These are phyloP conservation scores for Calonectria leucothoes DNA, from an alignment of 2,329 filamentous ascomycete species.

Conservation along the genomic window DNA sequence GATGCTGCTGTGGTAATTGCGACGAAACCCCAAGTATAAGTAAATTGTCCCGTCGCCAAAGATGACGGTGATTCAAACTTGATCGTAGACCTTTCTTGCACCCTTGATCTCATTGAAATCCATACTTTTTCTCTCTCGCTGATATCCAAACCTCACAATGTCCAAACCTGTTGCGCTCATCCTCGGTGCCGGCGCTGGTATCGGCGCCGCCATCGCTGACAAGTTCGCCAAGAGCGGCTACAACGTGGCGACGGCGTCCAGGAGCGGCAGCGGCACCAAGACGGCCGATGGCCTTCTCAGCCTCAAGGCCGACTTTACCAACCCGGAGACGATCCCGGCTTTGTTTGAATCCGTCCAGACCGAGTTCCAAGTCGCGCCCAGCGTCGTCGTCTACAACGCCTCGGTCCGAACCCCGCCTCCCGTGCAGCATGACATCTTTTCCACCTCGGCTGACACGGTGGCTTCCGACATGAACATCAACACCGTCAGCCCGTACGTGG, in stretches of 20 bases:
- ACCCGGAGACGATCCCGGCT: not conserved
- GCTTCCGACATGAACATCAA: conserved; percentile 50
- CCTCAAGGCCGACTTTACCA: not conserved
- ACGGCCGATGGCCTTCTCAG: not conserved
- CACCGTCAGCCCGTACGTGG: conserved; percentile 50
- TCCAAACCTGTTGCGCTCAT: not conserved
- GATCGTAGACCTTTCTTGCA: not conserved
- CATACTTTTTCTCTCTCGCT: not conserved
- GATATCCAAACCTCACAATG: not conserved
- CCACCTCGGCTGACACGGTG: conserved; percentile 46
- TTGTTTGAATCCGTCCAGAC: not conserved
- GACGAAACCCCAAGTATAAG: not conserved
- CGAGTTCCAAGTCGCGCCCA: not conserved
- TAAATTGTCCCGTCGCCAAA: not conserved
- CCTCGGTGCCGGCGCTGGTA: not conserved
- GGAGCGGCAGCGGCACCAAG: not conserved
- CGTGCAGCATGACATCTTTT: conserved; percentile 45
- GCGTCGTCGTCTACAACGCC: not conserved
- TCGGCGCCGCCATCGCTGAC: not conserved
- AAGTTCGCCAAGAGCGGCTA: not conserved
- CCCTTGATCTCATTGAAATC: not conserved
- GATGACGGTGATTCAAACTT: not conserved
- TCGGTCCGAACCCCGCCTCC: conserved; percentile 44
- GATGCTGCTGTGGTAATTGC: not conserved
- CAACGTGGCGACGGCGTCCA: not conserved